These are phyloP conservation scores for Hemileccinum impolitum DNA, from an alignment of 768 basidiomycete genomes.

Conservation along the genomic window DNA sequence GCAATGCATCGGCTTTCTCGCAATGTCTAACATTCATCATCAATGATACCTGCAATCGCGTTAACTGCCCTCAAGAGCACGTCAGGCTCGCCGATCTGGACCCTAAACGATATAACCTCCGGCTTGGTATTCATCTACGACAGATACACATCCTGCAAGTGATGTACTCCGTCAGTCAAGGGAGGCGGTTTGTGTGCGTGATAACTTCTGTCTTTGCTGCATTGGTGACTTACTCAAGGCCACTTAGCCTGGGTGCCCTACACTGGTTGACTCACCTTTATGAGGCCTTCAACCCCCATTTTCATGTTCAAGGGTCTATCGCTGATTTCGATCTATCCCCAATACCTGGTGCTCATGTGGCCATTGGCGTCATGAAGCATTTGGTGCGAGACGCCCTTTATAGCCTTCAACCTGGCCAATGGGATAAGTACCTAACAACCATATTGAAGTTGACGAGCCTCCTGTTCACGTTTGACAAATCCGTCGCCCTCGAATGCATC, in stretches of 20 bases:
- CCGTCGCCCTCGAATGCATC: conserved; percentile 34
- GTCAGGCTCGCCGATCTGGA: conserved; percentile 22
- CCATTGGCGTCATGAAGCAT: conserved; percentile 36
- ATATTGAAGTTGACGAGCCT: conserved; percentile 38
- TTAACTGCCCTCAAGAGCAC: conserved; percentile 39
- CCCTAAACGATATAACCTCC: conserved; percentile 37
- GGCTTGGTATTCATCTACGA: conserved; percentile 44
- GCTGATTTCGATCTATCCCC: conserved; percentile 31
- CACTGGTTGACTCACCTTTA: conserved; percentile 43
- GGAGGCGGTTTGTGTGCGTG: conserved; percentile 5
- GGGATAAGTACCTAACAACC: conserved; percentile 32
- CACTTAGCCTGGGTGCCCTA: conserved; percentile 4
- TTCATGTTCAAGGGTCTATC: conserved; percentile 43
- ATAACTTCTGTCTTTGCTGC: not conserved
- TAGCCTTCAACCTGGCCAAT: conserved; percentile 13
- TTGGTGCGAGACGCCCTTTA: conserved; percentile 50
- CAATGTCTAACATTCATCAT: conserved; percentile 38
- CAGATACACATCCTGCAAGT: conserved; percentile 47
- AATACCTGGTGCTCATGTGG: conserved; percentile 40
- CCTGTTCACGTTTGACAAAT: conserved; percentile 36
- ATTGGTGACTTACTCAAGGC: not conserved
- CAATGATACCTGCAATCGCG: conserved; percentile 30
- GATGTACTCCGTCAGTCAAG: conserved; percentile 17
- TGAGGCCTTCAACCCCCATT: conserved; percentile 47
- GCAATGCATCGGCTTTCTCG: conserved; percentile 30